phyloP scores from a whole-genome alignment of 2,329 filamentous ascomycete genomes.

The Metarhizium album region DNA sequence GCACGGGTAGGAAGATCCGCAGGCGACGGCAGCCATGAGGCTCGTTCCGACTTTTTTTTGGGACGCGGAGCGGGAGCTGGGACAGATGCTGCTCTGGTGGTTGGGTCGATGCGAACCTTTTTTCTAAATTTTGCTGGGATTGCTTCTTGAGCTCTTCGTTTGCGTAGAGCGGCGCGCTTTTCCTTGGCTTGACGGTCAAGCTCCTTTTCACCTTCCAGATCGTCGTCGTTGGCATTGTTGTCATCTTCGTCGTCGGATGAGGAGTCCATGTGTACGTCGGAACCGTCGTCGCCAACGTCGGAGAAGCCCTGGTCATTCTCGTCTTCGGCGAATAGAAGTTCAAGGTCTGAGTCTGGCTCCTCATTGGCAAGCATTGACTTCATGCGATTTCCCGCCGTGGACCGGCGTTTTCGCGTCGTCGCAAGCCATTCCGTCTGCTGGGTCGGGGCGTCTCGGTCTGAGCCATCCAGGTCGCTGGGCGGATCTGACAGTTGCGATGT shows the following conservation, averaged over 20 bases:
- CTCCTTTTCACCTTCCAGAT: conserved; percentile 80
- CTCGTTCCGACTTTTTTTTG: conserved; percentile 50
- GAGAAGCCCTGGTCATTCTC: conserved; percentile 60
- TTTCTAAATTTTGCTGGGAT: conserved; percentile 63
- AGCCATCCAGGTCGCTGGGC: conserved; percentile 16
- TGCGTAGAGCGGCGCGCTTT: conserved; percentile 56
- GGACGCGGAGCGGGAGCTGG: conserved; percentile 33
- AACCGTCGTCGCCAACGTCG: conserved; percentile 54
- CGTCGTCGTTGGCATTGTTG: conserved; percentile 43
- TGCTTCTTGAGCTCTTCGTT: conserved; percentile 69
- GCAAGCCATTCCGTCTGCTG: conserved; percentile 55
- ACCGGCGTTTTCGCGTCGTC: conserved; percentile 62
- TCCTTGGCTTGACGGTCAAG: conserved; percentile 65
- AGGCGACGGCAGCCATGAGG: conserved; percentile 45
- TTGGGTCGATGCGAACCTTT: conserved; percentile 61
- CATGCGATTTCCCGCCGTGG: conserved; percentile 78
- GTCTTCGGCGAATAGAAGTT: conserved; percentile 64
- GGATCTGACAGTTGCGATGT: conserved; percentile 21
- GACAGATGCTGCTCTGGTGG: conserved; percentile 20
- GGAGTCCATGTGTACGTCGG: conserved; percentile 77
- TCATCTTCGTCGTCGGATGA: conserved; percentile 78
- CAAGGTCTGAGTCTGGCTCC: conserved; percentile 57
- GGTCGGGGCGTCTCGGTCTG: conserved; percentile 25
- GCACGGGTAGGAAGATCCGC: conserved; percentile 47
- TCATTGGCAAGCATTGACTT: conserved; percentile 66